phyloP scores from a whole-genome alignment of 2,329 filamentous ascomycete genomes.

The Teratosphaeria viscida region DNA sequence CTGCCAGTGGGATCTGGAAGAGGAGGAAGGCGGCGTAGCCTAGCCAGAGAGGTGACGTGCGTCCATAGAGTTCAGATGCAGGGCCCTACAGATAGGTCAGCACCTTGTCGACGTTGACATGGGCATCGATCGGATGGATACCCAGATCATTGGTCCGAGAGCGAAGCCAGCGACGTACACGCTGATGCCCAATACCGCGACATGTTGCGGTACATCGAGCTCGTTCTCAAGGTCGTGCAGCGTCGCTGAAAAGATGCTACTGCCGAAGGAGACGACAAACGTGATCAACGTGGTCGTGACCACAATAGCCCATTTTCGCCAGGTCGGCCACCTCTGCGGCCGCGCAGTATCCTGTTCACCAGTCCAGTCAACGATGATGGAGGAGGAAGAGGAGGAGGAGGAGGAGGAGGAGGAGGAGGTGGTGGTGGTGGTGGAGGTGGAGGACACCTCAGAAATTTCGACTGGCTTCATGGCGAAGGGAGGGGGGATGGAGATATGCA shows the following conservation, averaged over 20 bases:
- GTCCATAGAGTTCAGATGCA: neutral
- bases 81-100: neutral
- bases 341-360: neutral
- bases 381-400: neutral
- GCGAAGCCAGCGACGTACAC: slow-evolving; percentile 34
- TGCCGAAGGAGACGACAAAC: slow-evolving; percentile 37
- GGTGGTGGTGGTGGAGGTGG: too few species aligned
- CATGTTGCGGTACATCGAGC: slow-evolving; percentile 37
- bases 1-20: neutral
- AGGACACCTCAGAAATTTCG: neutral
- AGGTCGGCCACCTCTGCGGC: neutral
- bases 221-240: slow-evolving; percentile 29
- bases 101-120: neutral
- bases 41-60: neutral
- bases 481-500: too few species aligned
- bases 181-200: slow-evolving; percentile 40
- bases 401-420: too few species aligned
- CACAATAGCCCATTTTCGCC: neutral
- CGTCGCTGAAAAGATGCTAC: slow-evolving; percentile 36
- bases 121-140: neutral
- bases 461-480: too few species aligned
- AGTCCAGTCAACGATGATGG: neutral
- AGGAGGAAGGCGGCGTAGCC: neutral
- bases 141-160: slow-evolving; percentile 23
- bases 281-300: neutral